A percentile compares a stretch with the other conserved stretches of the same genome.
phyloP scores from a whole-genome alignment of 2,329 filamentous ascomycete species.

The Cladosporium velox region DNA sequence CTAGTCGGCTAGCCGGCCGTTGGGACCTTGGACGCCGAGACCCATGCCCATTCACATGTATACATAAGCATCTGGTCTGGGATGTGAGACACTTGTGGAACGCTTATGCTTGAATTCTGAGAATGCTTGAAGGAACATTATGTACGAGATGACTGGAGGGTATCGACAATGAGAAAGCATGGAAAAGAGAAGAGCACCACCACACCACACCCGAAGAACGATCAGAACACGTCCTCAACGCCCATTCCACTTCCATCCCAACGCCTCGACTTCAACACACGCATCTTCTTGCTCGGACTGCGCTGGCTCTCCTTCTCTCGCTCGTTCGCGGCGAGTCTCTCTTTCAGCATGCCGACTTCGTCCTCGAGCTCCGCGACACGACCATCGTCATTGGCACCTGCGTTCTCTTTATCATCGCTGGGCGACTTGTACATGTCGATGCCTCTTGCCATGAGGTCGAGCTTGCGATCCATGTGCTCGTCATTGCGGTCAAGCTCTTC shows the following conservation, averaged over 20 bases:
- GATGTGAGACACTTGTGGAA: neutral
- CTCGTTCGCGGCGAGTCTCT: conserved; percentile 43
- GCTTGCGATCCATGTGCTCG: conserved; percentile 84
- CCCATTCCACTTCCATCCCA: conserved; percentile 44
- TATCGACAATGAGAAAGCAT: conserved; percentile 15
- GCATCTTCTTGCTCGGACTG: conserved; percentile 53
- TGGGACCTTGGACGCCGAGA: neutral
- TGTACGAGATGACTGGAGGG: conserved; percentile 10
- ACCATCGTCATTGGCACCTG: neutral
- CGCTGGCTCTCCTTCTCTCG: conserved; percentile 41
- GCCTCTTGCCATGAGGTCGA: conserved; percentile 68
- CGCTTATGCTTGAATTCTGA: neutral
- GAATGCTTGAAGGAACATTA: conserved; percentile 8
- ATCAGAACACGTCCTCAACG: conserved; percentile 27
- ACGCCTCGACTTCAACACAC: conserved; percentile 52
- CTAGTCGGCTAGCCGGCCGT: neutral
- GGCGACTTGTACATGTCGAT: conserved; percentile 47
- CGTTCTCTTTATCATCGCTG: conserved; percentile 38
- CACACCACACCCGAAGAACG: neutral
- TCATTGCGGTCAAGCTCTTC: conserved; percentile 76
- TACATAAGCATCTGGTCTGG: neutral
- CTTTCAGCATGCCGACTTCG: conserved; percentile 48
- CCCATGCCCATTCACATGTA: neutral
- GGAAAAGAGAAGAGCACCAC: neutral
- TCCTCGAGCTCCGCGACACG: conserved; percentile 43